Conservation (phyloP, 768 basidiomycete genomes). For the Clavulina sp. region DNA sequence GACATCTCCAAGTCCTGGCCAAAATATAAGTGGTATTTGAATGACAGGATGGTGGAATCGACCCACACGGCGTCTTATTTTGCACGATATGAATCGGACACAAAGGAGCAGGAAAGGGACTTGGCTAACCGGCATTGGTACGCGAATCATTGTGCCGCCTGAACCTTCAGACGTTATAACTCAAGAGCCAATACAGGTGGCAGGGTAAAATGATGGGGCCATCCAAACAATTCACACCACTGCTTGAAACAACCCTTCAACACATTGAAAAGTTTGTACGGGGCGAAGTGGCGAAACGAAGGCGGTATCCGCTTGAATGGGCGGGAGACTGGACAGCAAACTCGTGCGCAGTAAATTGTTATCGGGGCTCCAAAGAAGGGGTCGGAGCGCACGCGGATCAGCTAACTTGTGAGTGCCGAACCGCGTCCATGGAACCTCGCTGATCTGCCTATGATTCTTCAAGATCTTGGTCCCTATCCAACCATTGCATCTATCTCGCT, state of each 20-base stretch:
- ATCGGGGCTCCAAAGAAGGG: constrained; percentile 59
- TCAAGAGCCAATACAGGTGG: constrained; percentile 35
- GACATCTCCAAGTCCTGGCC: constrained; percentile 44
- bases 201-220: constrained; percentile 48
- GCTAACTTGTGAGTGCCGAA: constrained; percentile 9
- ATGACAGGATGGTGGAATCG: constrained; percentile 66
- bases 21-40: constrained; percentile 70
- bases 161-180: neutral
- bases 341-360: constrained; percentile 73
- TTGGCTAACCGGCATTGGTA: constrained; percentile 65
- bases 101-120: constrained; percentile 29
- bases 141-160: neutral
- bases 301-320: constrained; percentile 55
- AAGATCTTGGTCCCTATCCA: constrained; percentile 66
- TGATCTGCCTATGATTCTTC: constrained; percentile 16
- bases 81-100: constrained; percentile 30
- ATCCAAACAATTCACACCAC: constrained; percentile 38
- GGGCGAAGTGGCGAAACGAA: constrained; percentile 42
- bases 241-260: constrained; percentile 65
- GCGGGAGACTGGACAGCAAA: constrained; percentile 54
- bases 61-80: constrained; percentile 73
- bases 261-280: constrained; percentile 57
- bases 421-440: neutral
- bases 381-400: constrained; percentile 66
- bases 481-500: constrained; percentile 76